Evolutionary conservation across 345 rosid species (phyloP), one percentile per base, ranked within the genome.

Genomic region (Sisymbrium irio): DNA sequence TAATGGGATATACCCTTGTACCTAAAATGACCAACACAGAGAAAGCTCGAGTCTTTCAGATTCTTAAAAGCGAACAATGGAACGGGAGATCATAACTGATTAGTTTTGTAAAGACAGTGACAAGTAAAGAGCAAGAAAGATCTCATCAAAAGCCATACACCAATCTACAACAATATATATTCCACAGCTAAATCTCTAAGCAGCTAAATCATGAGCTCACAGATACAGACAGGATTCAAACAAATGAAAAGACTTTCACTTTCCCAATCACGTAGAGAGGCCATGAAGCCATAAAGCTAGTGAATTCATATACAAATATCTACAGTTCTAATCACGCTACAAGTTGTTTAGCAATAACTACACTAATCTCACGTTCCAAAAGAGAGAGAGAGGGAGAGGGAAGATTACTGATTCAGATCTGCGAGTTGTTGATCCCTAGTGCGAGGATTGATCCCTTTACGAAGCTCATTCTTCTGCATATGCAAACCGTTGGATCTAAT

Each of bases 401-500:
- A 53, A 27, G 27, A 50, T 82, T 83, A 92, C 99, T 85, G 84
- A 37, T 55, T 62, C 33, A 92, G 98, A 90, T 90, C 98, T 42
- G 83, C 76, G 33, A 96, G 87, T 77, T 96, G 99, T 71, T 92
- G 96, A 77, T 83, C 94, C 41, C 99, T 80, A 22, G 99, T 86
- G 39, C 99, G 89, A 25, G 99, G 99, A 78, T 92, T 96, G 18
- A 96, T 96, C 57, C 98, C 99, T 70, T 96, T 96, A 3, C 99
- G 83, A 1, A 92, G 88, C 70, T 90, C 93, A 83, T 90, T 96
- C 15, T 87, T 86, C 67, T 83, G 91, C 99, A 96, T 92, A 67
- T 90, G 98, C 74, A 96, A 74, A 17, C 99, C 99, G 28, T 96
- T 92, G 27, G 50, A 77, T 61, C 80, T 84, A 85, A 96, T 92